Evolutionary conservation across 2,329 filamentous ascomycete genomes (phyloP).

Genomic region (Apiospora phragmitis): DNA sequence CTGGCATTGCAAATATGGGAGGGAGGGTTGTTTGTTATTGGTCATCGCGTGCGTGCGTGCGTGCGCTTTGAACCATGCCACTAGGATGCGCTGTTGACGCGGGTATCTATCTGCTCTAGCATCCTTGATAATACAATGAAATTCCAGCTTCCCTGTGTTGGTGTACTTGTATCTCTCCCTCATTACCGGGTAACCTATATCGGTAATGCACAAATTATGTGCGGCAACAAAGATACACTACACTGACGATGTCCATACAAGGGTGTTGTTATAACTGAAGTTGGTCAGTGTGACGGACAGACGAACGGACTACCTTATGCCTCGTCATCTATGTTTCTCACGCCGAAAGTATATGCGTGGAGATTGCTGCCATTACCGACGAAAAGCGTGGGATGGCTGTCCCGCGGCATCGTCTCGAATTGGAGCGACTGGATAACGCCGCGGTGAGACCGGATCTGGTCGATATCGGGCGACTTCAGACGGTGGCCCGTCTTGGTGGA

Average conservation of each 20-base stretch:
- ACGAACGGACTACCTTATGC: slow-evolving; percentile 21
- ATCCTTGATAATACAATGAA: not conserved
- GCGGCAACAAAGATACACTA: too few relatives aligned
- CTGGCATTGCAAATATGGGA: not conserved
- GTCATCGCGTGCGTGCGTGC: not conserved
- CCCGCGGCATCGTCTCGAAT: slow-evolving; percentile 47
- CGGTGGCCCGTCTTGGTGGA: slow-evolving; percentile 47
- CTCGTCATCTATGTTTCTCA: slow-evolving; percentile 34
- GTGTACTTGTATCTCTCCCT: not conserved
- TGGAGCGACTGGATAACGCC: slow-evolving; percentile 43
- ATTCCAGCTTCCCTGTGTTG: not conserved
- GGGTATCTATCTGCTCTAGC: not conserved
- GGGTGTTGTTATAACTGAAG: not conserved
- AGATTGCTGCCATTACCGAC: slow-evolving; percentile 39
- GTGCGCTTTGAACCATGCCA: not conserved
- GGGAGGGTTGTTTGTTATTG: too few relatives aligned
- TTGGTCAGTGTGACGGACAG: not conserved
- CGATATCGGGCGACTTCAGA: slow-evolving; percentile 30
- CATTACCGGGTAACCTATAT: not conserved
- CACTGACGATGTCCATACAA: not conserved
- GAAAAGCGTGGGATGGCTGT: slow-evolving; percentile 48
- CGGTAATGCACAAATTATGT: too few relatives aligned
- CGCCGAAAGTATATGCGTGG: slow-evolving; percentile 46
- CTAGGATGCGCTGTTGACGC: not conserved
- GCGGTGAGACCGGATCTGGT: slow-evolving; percentile 13